Evolutionary conservation across 2,329 filamentous ascomycete genomes (phyloP).

Genomic region (Pseudogymnoascus sp.): DNA sequence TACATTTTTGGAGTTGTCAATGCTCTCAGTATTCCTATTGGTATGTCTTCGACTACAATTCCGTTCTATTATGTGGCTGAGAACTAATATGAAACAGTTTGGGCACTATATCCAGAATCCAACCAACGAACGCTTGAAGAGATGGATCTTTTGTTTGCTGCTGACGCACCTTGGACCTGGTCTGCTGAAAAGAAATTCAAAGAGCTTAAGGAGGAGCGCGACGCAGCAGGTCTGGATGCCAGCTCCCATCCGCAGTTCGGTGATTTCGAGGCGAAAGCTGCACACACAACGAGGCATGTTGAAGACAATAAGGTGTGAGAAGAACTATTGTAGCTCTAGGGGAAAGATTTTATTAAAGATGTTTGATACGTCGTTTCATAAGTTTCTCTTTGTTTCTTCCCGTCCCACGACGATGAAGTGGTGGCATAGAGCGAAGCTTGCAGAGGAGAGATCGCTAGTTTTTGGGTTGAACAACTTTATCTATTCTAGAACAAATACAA

Average conservation of each 20-base stretch:
- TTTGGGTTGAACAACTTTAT: background rate
- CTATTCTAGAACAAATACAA: background rate
- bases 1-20: constrained; percentile 68
- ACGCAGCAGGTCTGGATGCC: background rate
- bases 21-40: constrained; percentile 54
- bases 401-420: background rate
- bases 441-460: background rate
- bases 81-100: constrained; percentile 27
- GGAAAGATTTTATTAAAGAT: background rate
- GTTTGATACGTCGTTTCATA: background rate
- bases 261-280: background rate
- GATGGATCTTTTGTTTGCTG: constrained; percentile 65
- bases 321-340: background rate
- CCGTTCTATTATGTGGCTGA: background rate
- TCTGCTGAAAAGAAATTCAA: constrained; percentile 59
- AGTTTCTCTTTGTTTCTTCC: background rate
- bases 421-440: background rate
- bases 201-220: constrained; percentile 46
- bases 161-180: constrained; percentile 61
- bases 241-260: no score
- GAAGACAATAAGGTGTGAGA: background rate
- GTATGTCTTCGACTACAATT: constrained; percentile 1
- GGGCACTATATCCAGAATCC: constrained; percentile 66
- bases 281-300: background rate
- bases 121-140: constrained; percentile 68